Conservation (phyloP, 768 basidiomycete genomes). For the Russula compacta region DNA sequence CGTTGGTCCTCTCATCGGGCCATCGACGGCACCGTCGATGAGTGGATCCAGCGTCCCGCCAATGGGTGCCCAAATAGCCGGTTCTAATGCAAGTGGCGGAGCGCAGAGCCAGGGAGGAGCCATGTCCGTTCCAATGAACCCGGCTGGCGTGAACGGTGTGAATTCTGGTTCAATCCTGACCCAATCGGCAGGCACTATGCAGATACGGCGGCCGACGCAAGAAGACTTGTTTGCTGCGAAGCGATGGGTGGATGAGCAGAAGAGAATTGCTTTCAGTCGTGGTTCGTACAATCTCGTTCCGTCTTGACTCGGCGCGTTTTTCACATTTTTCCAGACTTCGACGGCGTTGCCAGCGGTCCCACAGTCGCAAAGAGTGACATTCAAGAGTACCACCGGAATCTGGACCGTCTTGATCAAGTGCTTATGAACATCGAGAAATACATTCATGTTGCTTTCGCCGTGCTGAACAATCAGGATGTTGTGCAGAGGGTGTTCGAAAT, state of each 20-base stretch:
- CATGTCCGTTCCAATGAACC: slow-evolving; percentile 8
- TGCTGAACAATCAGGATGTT: not conserved
- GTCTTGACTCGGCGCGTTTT: not conserved
- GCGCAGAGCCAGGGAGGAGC: not conserved
- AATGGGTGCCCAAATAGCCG: not conserved
- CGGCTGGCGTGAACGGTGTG: not conserved
- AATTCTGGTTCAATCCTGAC: not conserved
- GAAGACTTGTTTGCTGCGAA: not conserved
- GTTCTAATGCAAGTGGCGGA: not conserved
- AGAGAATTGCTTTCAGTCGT: not conserved
- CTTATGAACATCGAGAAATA: slow-evolving; percentile 3
- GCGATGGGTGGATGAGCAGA: slow-evolving; percentile 9
- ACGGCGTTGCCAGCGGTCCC: not conserved
- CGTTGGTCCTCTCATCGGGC: not conserved
- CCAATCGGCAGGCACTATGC: not conserved
- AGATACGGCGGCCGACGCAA: not conserved
- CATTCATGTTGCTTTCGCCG: slow-evolving; percentile 2
- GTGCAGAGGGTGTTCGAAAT: slow-evolving; percentile 5
- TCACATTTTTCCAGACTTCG: not conserved
- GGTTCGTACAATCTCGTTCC: not conserved
- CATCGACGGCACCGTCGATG: slow-evolving; percentile 3
- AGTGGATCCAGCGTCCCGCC: not conserved
- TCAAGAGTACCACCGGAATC: slow-evolving; percentile 9
- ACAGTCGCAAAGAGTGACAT: slow-evolving; percentile 2
- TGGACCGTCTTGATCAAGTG: slow-evolving; percentile 13